These are phyloP conservation scores for Ligustrum vulgare DNA, from an alignment of 257 asterid species.

Conservation along the genomic window DNA sequence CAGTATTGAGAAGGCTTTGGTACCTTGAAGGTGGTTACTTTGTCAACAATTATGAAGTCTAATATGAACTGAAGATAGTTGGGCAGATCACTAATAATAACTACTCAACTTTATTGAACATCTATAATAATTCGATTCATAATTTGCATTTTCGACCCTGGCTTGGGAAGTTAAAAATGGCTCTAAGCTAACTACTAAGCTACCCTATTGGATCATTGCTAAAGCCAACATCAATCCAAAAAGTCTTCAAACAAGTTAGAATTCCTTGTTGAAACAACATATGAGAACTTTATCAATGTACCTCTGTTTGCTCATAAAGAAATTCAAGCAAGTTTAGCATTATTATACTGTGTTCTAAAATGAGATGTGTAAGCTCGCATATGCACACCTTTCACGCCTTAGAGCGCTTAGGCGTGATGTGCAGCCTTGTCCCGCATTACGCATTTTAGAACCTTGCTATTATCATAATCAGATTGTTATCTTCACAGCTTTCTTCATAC, in stretches of 20 bases:
- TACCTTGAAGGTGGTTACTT: not conserved
- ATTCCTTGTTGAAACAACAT: not conserved
- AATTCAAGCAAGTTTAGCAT: not conserved
- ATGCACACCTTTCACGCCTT: too few species aligned
- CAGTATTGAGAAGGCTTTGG: not conserved
- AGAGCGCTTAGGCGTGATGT: too few species aligned
- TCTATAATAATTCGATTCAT: not conserved
- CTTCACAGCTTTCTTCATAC: slow-evolving; percentile 14
- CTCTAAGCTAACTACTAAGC: not conserved
- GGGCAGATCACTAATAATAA: not conserved
- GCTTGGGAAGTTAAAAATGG: not conserved
- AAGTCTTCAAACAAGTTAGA: not conserved
- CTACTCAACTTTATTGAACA: not conserved
- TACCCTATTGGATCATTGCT: not conserved
- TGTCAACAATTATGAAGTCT: not conserved
- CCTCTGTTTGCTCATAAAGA: not conserved
- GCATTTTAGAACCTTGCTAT: too few species aligned
- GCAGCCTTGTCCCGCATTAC: too few species aligned
- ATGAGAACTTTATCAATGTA: not conserved
- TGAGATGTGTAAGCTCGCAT: too few species aligned
- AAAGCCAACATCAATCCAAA: not conserved
- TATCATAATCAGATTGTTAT: slow-evolving; percentile 19
- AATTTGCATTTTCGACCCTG: too few species aligned
- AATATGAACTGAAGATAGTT: not conserved
- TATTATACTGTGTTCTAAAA: too few species aligned